These are phyloP conservation scores for Metarhizium humberi DNA, from an alignment of 2,329 filamentous ascomycete species.

Conservation along the genomic window DNA sequence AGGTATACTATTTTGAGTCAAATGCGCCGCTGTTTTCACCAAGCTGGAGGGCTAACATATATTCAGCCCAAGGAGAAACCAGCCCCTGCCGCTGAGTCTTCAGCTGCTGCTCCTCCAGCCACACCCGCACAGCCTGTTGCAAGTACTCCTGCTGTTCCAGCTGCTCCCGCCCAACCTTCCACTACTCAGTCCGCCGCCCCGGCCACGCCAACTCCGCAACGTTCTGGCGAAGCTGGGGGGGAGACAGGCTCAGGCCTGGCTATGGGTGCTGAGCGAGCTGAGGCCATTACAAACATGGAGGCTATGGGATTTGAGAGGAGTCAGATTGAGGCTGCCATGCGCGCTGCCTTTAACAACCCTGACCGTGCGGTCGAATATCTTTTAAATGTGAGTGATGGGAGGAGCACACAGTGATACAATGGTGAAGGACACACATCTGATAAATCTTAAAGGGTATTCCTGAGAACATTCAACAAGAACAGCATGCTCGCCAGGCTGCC, in stretches of 20 bases:
- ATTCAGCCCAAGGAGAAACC: conserved; percentile 57
- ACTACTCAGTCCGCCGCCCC: conserved; percentile 41
- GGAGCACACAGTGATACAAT: background rate
- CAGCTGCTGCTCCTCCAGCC: conserved; percentile 47
- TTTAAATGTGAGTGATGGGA: conserved; percentile 56
- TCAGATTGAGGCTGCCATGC: conserved; percentile 89
- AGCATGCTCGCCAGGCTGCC: conserved; percentile 40
- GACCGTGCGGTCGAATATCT: conserved; percentile 97
- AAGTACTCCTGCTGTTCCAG: conserved; percentile 50
- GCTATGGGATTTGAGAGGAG: conserved; percentile 88
- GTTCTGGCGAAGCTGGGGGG: conserved; percentile 30
- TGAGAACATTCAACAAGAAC: conserved; percentile 67
- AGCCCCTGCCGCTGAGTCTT: conserved; percentile 40
- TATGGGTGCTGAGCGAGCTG: conserved; percentile 72
- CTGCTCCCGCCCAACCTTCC: conserved; percentile 26
- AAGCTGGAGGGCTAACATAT: background rate
- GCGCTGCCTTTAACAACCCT: conserved; percentile 92
- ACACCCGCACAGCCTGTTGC: conserved; percentile 47
- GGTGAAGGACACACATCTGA: background rate
- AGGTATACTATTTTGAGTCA: conserved; percentile 47
- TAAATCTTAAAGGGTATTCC: conserved; percentile 67
- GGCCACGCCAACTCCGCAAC: conserved; percentile 46
- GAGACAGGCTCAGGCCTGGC: conserved; percentile 65
- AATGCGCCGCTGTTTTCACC: background rate
- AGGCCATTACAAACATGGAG: conserved; percentile 87